These are phyloP conservation scores for Neoboletus subvelutipes DNA, from an alignment of 768 basidiomycete species.

Conservation along the genomic window DNA sequence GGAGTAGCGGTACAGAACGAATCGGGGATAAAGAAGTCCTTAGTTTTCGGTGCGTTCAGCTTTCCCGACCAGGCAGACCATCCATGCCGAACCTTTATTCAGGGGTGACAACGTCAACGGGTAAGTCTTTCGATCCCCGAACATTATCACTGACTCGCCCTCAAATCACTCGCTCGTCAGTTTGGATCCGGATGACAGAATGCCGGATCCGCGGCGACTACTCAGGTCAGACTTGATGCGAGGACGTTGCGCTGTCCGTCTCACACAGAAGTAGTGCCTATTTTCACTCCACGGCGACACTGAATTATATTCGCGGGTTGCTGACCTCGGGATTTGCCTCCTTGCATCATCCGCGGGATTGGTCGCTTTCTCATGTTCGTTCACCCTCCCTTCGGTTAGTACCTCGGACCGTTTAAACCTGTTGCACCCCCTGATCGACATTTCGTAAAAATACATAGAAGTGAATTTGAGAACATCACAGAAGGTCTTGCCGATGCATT, in stretches of 20 bases:
- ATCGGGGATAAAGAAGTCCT: slow-evolving; percentile 73
- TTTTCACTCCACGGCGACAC: slow-evolving; percentile 91
- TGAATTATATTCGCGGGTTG: slow-evolving; percentile 88
- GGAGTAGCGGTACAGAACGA: slow-evolving; percentile 79
- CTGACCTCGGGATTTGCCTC: slow-evolving; percentile 93
- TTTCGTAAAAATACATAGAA: slow-evolving; percentile 37
- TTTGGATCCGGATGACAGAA: slow-evolving; percentile 72
- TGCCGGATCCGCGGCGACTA: slow-evolving; percentile 87
- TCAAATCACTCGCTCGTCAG: slow-evolving; percentile 24
- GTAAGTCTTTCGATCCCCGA: slow-evolving; percentile 36
- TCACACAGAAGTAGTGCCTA: slow-evolving; percentile 63
- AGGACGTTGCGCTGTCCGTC: not conserved
- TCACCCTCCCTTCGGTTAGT: slow-evolving; percentile 70
- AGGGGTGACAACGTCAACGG: slow-evolving; percentile 98
- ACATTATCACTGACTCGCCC: not conserved
- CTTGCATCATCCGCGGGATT: slow-evolving; percentile 84
- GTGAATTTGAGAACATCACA: slow-evolving; percentile 84
- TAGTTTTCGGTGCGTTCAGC: slow-evolving; percentile 73
- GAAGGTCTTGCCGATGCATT: slow-evolving; percentile 86
- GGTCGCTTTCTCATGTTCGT: slow-evolving; percentile 92
- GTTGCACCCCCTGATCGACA: slow-evolving; percentile 15
- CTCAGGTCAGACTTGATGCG: slow-evolving; percentile 49
- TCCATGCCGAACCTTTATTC: slow-evolving; percentile 4
- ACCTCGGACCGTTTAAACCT: not conserved
- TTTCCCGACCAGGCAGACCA: not conserved